Evolutionary conservation across 768 basidiomycete species (phyloP).

Genomic region (Suillus cothurnatus): DNA sequence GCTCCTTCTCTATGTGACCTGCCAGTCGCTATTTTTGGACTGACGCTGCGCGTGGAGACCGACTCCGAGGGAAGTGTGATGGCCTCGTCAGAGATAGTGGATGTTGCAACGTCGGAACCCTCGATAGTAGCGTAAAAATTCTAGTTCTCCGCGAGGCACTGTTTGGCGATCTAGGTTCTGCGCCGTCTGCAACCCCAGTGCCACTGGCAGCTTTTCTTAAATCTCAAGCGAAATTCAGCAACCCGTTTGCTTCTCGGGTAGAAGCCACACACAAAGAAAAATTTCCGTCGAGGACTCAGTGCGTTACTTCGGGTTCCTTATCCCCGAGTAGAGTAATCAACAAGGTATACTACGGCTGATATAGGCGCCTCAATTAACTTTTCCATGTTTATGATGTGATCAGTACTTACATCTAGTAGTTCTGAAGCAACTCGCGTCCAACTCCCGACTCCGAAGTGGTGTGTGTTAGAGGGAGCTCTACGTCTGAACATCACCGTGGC

Average conservation of each 20-base stretch:
- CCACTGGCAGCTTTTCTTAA: background rate
- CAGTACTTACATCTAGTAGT: background rate
- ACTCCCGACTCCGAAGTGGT: background rate
- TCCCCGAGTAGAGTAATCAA: background rate
- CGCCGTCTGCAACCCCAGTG: background rate
- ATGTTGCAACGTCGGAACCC: background rate
- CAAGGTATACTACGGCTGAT: background rate
- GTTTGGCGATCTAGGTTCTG: background rate
- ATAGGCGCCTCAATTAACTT: background rate
- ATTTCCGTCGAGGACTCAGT: background rate
- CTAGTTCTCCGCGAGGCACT: background rate
- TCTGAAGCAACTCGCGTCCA: background rate
- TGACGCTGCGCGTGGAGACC: background rate
- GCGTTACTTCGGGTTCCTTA: background rate
- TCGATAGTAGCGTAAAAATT: background rate
- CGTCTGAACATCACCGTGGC: background rate
- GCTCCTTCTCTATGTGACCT: conserved; percentile 1
- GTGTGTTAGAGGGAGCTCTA: background rate
- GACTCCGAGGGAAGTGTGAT: background rate
- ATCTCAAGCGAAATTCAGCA: background rate
- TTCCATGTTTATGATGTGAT: background rate
- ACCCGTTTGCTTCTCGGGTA: background rate
- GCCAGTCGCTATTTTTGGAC: background rate
- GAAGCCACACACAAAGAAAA: background rate
- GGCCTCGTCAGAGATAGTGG: background rate